A percentile compares a stretch with the other conserved stretches of the same genome.
phyloP scores from a whole-genome alignment of 345 rosid species.

The Acer campestre region DNA sequence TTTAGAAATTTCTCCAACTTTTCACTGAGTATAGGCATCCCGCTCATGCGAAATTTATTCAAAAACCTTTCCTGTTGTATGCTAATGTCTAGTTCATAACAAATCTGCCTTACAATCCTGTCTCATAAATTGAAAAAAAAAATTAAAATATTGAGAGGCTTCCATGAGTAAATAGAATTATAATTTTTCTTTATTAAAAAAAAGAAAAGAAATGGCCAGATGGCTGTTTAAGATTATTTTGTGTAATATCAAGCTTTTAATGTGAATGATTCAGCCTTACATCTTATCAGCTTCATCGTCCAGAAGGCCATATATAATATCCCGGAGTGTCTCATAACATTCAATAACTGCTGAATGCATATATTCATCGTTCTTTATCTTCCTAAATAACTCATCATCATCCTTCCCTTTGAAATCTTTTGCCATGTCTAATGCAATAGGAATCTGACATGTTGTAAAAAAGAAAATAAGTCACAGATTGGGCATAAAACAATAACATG shows the following conservation, averaged over 20 bases:
- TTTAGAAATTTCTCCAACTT: slow-evolving; percentile 75
- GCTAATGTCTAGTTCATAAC: slow-evolving; percentile 52
- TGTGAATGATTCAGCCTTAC: slow-evolving; percentile 43
- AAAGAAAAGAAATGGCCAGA: slow-evolving; percentile 4
- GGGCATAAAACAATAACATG: slow-evolving; percentile 17
- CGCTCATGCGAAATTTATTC: slow-evolving; percentile 62
- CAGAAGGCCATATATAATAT: slow-evolving; percentile 62
- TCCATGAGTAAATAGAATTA: neutral
- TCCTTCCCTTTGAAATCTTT: slow-evolving; percentile 85
- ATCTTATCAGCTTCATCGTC: slow-evolving; percentile 61
- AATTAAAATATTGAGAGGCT: slow-evolving; percentile 8
- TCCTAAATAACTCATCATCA: slow-evolving; percentile 72
- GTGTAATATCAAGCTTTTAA: slow-evolving; percentile 9
- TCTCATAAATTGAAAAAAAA: slow-evolving; percentile 22
- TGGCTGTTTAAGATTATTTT: slow-evolving; percentile 4
- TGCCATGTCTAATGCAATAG: slow-evolving; percentile 98
- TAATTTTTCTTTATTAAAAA: neutral
- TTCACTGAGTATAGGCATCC: slow-evolving; percentile 74
- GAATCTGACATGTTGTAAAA: slow-evolving; percentile 62
- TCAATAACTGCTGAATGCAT: slow-evolving; percentile 83
- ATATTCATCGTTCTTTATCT: slow-evolving; percentile 66
- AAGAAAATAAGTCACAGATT: slow-evolving; percentile 22
- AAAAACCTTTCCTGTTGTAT: slow-evolving; percentile 53
- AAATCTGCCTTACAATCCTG: slow-evolving; percentile 64
- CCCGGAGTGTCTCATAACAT: slow-evolving; percentile 74